Evolutionary conservation across 179 eudicot species (phyloP).

Genomic region (Corrigiola litoralis): DNA sequence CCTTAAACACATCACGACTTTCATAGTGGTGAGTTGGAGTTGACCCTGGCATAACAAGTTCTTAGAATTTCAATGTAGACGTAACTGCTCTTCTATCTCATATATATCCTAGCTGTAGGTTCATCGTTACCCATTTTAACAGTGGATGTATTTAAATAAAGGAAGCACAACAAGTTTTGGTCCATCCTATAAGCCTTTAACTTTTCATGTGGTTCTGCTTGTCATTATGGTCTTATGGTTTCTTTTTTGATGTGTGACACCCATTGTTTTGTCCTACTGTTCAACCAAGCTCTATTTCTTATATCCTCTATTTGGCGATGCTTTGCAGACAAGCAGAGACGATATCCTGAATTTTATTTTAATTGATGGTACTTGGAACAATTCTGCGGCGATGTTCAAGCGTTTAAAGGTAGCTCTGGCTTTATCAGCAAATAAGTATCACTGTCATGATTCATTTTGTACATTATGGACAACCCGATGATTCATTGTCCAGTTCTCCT

Average conservation of each 20-base stretch:
- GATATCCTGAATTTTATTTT: conserved; percentile 55
- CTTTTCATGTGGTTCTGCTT: neutral
- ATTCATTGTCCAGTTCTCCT: neutral
- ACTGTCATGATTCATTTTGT: too few species aligned
- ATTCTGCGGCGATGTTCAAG: conserved; percentile 86
- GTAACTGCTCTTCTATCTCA: too few species aligned
- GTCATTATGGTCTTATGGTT: too few species aligned
- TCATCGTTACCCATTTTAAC: too few species aligned
- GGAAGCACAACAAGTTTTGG: neutral
- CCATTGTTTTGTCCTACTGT: conserved; percentile 1
- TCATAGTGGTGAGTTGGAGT: too few species aligned
- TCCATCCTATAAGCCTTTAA: neutral
- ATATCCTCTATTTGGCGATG: conserved; percentile 18
- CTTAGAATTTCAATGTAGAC: too few species aligned
- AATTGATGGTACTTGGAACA: conserved; percentile 97
- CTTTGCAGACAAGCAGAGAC: conserved; percentile 43
- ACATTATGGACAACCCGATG: too few species aligned
- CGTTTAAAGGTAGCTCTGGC: conserved; percentile 65
- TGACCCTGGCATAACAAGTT: too few species aligned
- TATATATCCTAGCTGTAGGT: too few species aligned
- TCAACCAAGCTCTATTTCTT: conserved; percentile 5
- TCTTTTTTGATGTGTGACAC: neutral
- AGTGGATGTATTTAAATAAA: too few species aligned
- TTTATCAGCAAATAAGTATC: neutral
- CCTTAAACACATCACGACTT: too few species aligned